Evolutionary conservation across 768 basidiomycete genomes (phyloP), one percentile per base, ranked within the genome.

Genomic region (Lactarius tabidus): DNA sequence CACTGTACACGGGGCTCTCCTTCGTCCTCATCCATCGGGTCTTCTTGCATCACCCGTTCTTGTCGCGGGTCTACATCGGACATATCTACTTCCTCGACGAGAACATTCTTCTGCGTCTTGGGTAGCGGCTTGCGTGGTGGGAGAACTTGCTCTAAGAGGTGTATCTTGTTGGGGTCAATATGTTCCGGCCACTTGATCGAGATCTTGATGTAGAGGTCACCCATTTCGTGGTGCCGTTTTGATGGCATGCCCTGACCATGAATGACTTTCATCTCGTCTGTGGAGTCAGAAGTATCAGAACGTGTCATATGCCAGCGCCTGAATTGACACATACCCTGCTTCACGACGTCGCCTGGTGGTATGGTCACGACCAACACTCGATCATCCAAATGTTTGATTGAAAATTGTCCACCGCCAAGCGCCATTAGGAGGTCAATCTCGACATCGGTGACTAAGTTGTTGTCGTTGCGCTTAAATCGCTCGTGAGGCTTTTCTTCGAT

Each of bases 191-290:
- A 99, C 64, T 82, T 85, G 73, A 99, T 91, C 67, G 82, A 81
- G 70, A 98, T 78, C 73, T 88, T 90, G 76, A 99, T 83, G 74
- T 85, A 94, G 66, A 99, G 84, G 77, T 98, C 94, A 43, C 97
- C 97, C 45, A 88, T 85, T 74, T 99, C 95, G 78, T 98, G 97
- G 78, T 98, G 96, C 66, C 97, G 88, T 76, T 91, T 91, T 58
- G 97, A 98, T 15, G 96, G 97, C 97, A 99, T 99, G 67, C 97
- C 97, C 78, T 98, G 95, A 6, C 91, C 92, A 57, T 84, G 84
- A 71, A 99, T 89, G 69, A 95, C 88, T 78, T 97, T 98, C 72
- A 95, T 73, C 52, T 90, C 88, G 66, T 90, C 96, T 95, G 57
- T 62, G 70, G 52, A 18, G 68, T 60, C 52, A 62, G 23, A n/a